Base-by-base conservation (phyloP, 768 basidiomycete genomes). In the Naganishia onofrii region DNA sequence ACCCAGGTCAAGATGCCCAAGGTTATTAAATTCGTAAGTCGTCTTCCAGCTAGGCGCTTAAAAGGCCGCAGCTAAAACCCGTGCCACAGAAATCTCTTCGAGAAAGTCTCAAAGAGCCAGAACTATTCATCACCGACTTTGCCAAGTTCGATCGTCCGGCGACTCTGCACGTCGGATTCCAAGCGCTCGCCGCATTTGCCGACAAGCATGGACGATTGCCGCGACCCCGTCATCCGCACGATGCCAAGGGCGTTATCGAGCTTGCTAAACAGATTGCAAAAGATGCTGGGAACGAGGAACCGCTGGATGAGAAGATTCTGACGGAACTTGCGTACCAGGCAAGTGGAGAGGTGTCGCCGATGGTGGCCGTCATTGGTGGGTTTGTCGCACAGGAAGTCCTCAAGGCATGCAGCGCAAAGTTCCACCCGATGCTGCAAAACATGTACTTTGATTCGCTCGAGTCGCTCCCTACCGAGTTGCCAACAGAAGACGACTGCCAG, bases 1-100 rank as follows among this genome's bases (percentile, higher is more conserved):
- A 93, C 91, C 8, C 96, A 99, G 81, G 93, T 98, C 73, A 99
- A 98, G 84, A 95, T 97, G 93, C 96, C 96, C 12, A 98, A 95
- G 83, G 85, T 93, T 60, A 83, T 97, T 58, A 87, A 93, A 79
- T 99, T 97, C 76, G 95, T 97, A 76, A 77, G 93, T 85, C 19
- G 46, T 26, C 0, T 12, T 13, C 8, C 15, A 9, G 54, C 1
- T n/a, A n/a, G 2, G 13, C 46, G 9, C 15, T 15, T 19, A 58
- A n/a, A n/a, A n/a, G n/a, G n/a, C n/a, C n/a, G n/a, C n/a, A n/a
- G n/a, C n/a, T n/a, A n/a, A n/a, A n/a, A n/a, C n/a, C n/a, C n/a
- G n/a, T n/a, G n/a, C n/a, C n/a, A n/a, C 75, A 99, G 95, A 97
- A 97, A 93, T 87, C 93, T 1, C 85, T 99, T 23, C 86, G 89